Conservation (phyloP, 2,329 filamentous ascomycete species). For the Penicillium sp. region DNA sequence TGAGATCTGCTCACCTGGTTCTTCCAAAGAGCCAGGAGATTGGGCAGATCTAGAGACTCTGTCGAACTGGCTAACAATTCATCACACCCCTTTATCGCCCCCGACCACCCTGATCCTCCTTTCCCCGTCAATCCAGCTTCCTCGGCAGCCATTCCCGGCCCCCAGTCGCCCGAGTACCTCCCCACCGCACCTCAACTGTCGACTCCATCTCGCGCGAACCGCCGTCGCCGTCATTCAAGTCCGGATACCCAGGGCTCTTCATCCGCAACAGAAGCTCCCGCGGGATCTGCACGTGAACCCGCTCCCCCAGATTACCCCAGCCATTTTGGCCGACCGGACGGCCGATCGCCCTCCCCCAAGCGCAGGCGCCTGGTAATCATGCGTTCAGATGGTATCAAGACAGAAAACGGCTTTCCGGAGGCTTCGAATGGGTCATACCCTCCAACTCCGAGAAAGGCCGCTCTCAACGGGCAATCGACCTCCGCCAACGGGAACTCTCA, state of each 20-base stretch:
- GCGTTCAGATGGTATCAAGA: slow-evolving; percentile 61
- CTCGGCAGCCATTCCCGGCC: slow-evolving; percentile 17
- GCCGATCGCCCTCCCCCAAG: slow-evolving; percentile 50
- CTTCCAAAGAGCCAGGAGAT: slow-evolving; percentile 44
- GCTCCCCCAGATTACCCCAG: slow-evolving; percentile 26
- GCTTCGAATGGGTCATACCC: slow-evolving; percentile 58
- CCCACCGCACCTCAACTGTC: slow-evolving; percentile 10
- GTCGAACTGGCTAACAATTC: slow-evolving; percentile 74
- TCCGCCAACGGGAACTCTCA: slow-evolving; percentile 40
- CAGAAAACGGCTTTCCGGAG: slow-evolving; percentile 57
- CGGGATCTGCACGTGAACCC: slow-evolving; percentile 28
- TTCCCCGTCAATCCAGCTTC: slow-evolving; percentile 53
- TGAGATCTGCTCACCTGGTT: slow-evolving; percentile 48
- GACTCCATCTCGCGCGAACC: slow-evolving; percentile 11
- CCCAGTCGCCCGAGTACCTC: slow-evolving; percentile 20
- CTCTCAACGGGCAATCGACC: slow-evolving; percentile 58
- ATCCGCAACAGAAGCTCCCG: slow-evolving; percentile 21
- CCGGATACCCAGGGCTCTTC: slow-evolving; percentile 26
- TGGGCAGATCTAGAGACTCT: slow-evolving; percentile 46
- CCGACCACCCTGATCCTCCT: slow-evolving; percentile 67
- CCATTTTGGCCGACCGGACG: slow-evolving; percentile 30
- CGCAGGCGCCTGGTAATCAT: slow-evolving; percentile 63
- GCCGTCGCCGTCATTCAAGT: slow-evolving; percentile 32
- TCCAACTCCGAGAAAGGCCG: slow-evolving; percentile 50
- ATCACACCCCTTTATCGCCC: slow-evolving; percentile 59